Base-by-base conservation (phyloP, 768 basidiomycete species). In the Trametes elegans region DNA sequence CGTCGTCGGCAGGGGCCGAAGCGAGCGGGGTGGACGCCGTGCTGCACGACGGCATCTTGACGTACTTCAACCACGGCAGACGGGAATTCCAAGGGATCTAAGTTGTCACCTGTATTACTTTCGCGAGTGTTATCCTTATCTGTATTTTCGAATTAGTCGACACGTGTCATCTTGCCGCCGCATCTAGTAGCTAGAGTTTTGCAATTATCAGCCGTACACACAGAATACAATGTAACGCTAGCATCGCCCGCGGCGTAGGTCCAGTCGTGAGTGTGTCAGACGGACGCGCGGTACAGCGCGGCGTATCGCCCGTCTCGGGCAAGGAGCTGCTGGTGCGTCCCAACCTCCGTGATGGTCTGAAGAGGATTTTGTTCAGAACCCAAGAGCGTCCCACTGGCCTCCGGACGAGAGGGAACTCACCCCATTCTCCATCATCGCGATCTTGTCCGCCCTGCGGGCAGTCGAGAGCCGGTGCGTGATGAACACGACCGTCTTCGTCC, bases 361-460 rank as follows among this genome's bases (percentile, higher is more conserved):
- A 40, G 11, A n/a, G n/a, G n/a, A n/a, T n/a, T n/a, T n/a, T n/a
- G n/a, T n/a, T n/a, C n/a, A n/a, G n/a, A n/a, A n/a, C n/a, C n/a
- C n/a, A n/a, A n/a, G n/a, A n/a, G n/a, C n/a, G n/a, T n/a, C n/a
- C n/a, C n/a, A n/a, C n/a, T n/a, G n/a, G n/a, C n/a, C n/a, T n/a
- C n/a, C n/a, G n/a, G n/a, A n/a, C n/a, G n/a, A n/a, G 23, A 26
- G n/a, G 19, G 41, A 38, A 75, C 77, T 57, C 60, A 79, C 78
- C 53, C 89, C 89, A 63, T 79, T 78, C 62, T 90, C 85, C 87
- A 91, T 89, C 84, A 90, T 87, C 38, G 87, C 89, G 60, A 91
- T 81, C 71, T 90, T 90, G 73, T 93, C 88, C 58, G 90, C 90
- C 38, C 87, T 82, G 3, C 88, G 84, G 18, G 90, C 89, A 40